Evolutionary conservation across 331 rosid species (phyloP).

Genomic region (Prunus yedoensis): DNA sequence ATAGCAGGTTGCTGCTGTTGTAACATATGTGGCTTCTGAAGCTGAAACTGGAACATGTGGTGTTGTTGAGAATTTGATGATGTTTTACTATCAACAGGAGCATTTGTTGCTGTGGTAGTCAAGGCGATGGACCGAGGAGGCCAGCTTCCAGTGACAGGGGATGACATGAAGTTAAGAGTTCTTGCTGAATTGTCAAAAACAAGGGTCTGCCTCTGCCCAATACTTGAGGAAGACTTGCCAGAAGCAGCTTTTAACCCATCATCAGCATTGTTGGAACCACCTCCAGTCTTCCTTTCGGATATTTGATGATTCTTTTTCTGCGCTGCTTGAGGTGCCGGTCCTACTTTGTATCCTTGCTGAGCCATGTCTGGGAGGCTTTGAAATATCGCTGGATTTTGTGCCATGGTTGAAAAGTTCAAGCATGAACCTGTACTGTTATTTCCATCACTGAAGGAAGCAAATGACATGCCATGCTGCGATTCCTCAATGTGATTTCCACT

Average conservation of each 20-base stretch:
- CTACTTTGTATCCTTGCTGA: constrained; percentile 46
- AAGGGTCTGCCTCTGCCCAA: constrained; percentile 58
- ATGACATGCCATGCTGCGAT: constrained; percentile 56
- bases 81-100: constrained; percentile 32
- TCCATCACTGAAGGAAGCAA: constrained; percentile 44
- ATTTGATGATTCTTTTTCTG: constrained; percentile 46
- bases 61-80: constrained; percentile 48
- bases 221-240: constrained; percentile 39
- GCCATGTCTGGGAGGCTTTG: constrained; percentile 54
- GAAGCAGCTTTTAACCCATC: constrained; percentile 47
- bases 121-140: constrained; percentile 40
- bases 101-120: constrained; percentile 30
- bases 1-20: constrained; percentile 46
- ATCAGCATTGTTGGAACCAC: constrained; percentile 36
- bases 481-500: constrained; percentile 43
- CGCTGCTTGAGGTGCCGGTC: constrained; percentile 36
- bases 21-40: constrained; percentile 47
- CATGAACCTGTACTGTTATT: constrained; percentile 38
- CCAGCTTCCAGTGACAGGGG: constrained; percentile 48
- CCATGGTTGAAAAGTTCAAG: constrained; percentile 61
- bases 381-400: constrained; percentile 47
- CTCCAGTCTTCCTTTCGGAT: constrained; percentile 45
- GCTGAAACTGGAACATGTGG: constrained; percentile 39
- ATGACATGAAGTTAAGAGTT: constrained; percentile 54
- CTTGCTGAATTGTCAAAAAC: constrained; percentile 62